Base-by-base conservation (phyloP, 2,329 filamentous ascomycete species). In the Aspergillus tanneri region DNA sequence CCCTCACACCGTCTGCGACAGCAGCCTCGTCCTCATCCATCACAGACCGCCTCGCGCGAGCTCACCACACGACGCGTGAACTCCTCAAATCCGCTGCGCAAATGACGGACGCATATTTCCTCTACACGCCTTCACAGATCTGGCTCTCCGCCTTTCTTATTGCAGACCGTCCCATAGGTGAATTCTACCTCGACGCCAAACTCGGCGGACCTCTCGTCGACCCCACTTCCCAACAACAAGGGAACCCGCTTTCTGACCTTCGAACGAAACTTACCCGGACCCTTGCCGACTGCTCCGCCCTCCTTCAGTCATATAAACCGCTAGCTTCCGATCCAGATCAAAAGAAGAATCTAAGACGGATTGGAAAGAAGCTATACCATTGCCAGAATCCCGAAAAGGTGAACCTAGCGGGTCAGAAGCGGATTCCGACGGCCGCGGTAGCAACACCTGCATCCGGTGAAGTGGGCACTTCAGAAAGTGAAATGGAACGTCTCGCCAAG, bases 81-180 rank as follows among this genome's bases (percentile, higher is more conserved):
- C 78, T 89, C 38, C 80, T 95, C 46, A 89, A 89, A 64, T 86
- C 84, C 46, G 87, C 88, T 48, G 88, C 90, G 0, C 75, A 95
- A 42, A 79, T 96, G 52, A 96, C 92, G 21, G 93, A 99, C 62
- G 90, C 83, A n/a, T 97, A 97, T 73, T 96, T 97, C 72, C 86
- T 96, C 69, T 97, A 88, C 72, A 92, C 92, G 0, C 93, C 93
- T 0, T 87, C 88, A 19, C 93, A 99, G 68, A 95, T 97, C 66
- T 91, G 91, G 84, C 79, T 97, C 50, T 86, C 89, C 0, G 84
- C 91, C 0, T 72, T 96, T 22, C 77, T 86, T 11, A 79, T 95
- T 43, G 88, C 85, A 0, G 92, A 97, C 64, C 59, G 63, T 21
- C 70, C 72, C 2, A 60, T 77, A 4, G 66, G 68, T 2, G 64